These are phyloP conservation scores for Aschersonia sp. DNA, from an alignment of 2,329 filamentous ascomycete species.

Conservation along the genomic window DNA sequence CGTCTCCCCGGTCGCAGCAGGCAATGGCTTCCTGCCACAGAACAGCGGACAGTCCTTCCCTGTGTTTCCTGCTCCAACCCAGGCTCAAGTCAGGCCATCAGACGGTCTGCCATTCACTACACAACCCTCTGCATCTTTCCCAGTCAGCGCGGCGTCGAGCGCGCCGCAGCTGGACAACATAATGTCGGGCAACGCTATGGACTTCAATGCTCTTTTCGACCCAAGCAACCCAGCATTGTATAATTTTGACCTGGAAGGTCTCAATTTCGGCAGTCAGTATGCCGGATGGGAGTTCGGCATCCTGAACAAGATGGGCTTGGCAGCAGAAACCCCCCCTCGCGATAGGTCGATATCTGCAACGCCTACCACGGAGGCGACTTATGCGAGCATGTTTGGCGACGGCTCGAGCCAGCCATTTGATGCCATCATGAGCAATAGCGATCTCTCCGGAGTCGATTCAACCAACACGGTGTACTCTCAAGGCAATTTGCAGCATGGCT, in stretches of 20 bases:
- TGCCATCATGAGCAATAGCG: conserved; percentile 29
- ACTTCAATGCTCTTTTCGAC: conserved; percentile 60
- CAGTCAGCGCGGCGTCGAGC: conserved; percentile 35
- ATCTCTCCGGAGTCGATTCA: conserved; percentile 38
- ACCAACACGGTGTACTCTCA: conserved; percentile 35
- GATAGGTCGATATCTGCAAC: conserved; percentile 39
- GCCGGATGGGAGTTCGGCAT: conserved; percentile 93
- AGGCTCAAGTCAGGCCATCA: conserved; percentile 31
- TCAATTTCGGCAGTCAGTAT: conserved; percentile 86
- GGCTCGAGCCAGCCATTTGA: conserved; percentile 36
- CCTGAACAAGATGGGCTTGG: conserved; percentile 75
- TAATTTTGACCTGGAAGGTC: conserved; percentile 87
- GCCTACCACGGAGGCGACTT: conserved; percentile 21
- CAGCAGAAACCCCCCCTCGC: conserved; percentile 62
- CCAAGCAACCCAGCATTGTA: conserved; percentile 84
- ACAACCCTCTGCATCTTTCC: conserved; percentile 59
- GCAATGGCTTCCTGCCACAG: conserved; percentile 33
- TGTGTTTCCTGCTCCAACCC: conserved; percentile 31
- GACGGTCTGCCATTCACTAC: conserved; percentile 41
- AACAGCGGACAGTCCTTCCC: conserved; percentile 31
- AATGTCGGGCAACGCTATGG: conserved; percentile 34
- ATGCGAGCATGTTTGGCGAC: conserved; percentile 35
- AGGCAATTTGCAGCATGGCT: conserved; percentile 44
- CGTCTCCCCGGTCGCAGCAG: conserved; percentile 20
- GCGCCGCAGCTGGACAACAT: conserved; percentile 30